Evolutionary conservation across 371 early-diverging fungal species (phyloP), one percentile per base, ranked within the genome.

Genomic region (Mucor piriformis): DNA sequence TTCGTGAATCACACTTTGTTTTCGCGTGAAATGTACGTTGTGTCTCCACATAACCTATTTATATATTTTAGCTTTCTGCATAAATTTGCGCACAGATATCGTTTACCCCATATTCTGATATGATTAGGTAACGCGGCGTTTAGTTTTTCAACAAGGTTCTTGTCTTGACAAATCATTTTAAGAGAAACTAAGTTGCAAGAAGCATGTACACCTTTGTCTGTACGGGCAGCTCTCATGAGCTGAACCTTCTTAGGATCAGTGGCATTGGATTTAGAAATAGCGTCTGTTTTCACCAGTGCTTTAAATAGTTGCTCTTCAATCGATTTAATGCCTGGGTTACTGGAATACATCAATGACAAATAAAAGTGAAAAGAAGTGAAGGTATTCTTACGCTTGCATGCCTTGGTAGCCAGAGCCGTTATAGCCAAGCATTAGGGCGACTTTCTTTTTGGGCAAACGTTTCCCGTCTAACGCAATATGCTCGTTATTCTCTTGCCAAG

Each of bases 151-250:
- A 96, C 79, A 21, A 94, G 76, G 16, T 85, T 76, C 25, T 57
- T 27, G 51, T 90, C 86, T 40, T 89, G 90, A 18, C 87, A 73
- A 53, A 92, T 85, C 88, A 97, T 86, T 79, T 99, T 99, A 33
- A 92, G 66, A 2, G 95, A 90, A 21, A 97, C 88, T 1, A 99
- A 88, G 58, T 98, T 95, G 29, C 98, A 95, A 24, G 94, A 95
- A 23, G 99, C 99, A 72, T 98, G 98, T 0, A 99, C 99, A 12
- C 99, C 99, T 78, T 99, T 99, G 73, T 99, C 99, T 0, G 99
- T 99, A 24, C 99, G 83, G 3, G 98, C 99, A 3, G 96, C 90
- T 50, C 99, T 78, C 82, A 79, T 78, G 67, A 94, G 82, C 42
- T 77, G 62, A 54, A 93, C 91, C 77, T 95, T 95, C 62, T 85